Percentiles rank a stretch among this genome's conserved stretches.
Evolutionary conservation across 441 rosid genomes (phyloP).

Genomic region (Populus hybrid): DNA sequence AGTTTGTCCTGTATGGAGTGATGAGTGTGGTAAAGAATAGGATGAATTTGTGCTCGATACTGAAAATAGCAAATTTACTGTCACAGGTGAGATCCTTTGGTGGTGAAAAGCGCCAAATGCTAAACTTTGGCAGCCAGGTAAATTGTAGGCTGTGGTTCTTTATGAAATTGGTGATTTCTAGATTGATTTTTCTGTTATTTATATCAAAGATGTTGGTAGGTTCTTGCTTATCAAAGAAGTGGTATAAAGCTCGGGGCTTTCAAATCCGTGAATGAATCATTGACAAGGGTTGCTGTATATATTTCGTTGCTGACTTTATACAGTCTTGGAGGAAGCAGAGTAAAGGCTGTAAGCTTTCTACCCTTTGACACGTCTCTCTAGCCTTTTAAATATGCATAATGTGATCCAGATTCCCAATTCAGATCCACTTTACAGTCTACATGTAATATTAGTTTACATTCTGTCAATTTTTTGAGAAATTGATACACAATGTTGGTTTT

Average conservation of each 20-base stretch:
- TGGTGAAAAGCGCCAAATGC: constrained; percentile 92
- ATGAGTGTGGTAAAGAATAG: constrained; percentile 1
- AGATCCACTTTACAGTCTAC: neutral
- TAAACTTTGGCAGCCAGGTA: constrained; percentile 79
- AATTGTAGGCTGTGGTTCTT: constrained; percentile 14
- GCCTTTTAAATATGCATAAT: neutral
- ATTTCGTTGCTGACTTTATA: constrained; percentile 81
- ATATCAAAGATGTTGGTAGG: constrained; percentile 44
- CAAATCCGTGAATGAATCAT: constrained; percentile 82
- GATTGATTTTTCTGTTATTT: constrained; percentile 4
- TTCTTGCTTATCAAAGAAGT: constrained; percentile 73
- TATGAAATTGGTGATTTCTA: constrained; percentile 6
- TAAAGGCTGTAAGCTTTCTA: constrained; percentile 73
- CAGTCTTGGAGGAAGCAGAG: constrained; percentile 94
- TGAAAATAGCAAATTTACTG: constrained; percentile 19
- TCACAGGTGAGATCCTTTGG: constrained; percentile 90
- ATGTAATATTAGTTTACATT: neutral
- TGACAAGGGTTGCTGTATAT: constrained; percentile 89
- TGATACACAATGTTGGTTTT: neutral
- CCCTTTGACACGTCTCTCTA: constrained; percentile 21
- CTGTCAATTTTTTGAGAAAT: constrained; percentile 1
- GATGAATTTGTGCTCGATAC: constrained; percentile 1
- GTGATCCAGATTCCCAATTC: neutral
- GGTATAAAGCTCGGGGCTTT: constrained; percentile 92
- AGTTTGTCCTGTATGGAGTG: constrained; percentile 11